Evolutionary conservation across 2,329 filamentous ascomycete species (phyloP).

Genomic region (Celoporthe dispersa): DNA sequence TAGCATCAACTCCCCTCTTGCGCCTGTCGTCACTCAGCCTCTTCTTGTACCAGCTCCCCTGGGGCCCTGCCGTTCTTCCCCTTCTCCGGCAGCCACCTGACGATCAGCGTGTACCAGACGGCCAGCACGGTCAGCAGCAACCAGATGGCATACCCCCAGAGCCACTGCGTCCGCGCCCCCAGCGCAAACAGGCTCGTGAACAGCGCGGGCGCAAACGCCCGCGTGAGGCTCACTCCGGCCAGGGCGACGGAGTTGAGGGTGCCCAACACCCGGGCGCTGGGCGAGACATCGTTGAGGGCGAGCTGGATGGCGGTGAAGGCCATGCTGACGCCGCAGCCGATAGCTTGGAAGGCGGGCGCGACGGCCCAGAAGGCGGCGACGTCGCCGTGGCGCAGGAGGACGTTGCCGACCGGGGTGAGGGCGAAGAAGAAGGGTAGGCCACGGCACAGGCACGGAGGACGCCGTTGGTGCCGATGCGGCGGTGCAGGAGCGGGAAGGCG

Average conservation of each 20-base stretch:
- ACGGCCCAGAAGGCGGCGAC: conserved; percentile 61
- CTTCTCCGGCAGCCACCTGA: conserved; percentile 43
- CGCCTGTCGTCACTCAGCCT: neutral
- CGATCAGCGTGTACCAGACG: conserved; percentile 39
- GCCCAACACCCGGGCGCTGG: conserved; percentile 65
- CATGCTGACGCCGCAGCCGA: conserved; percentile 70
- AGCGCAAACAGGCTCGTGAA: conserved; percentile 71
- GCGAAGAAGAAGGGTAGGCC: conserved; percentile 67
- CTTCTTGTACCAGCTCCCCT: neutral
- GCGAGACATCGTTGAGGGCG: conserved; percentile 74
- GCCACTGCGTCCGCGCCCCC: conserved; percentile 64
- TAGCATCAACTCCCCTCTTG: neutral
- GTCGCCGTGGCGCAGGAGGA: conserved; percentile 54
- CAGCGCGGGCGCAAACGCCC: conserved; percentile 68
- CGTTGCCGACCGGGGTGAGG: conserved; percentile 56
- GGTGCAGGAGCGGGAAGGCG: conserved; percentile 70
- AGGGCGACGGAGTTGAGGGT: conserved; percentile 73
- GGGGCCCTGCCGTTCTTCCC: conserved; percentile 26
- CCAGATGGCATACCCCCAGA: conserved; percentile 71
- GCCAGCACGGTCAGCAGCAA: conserved; percentile 53
- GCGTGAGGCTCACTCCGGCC: conserved; percentile 62
- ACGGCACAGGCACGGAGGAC: conserved; percentile 63
- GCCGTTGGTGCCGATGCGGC: conserved; percentile 66
- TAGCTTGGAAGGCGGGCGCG: conserved; percentile 46
- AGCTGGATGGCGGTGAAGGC: conserved; percentile 74